Evolutionary conservation across 1,284 basidiomycete species (phyloP).

Genomic region (Cutaneotrichosporon sp.): DNA sequence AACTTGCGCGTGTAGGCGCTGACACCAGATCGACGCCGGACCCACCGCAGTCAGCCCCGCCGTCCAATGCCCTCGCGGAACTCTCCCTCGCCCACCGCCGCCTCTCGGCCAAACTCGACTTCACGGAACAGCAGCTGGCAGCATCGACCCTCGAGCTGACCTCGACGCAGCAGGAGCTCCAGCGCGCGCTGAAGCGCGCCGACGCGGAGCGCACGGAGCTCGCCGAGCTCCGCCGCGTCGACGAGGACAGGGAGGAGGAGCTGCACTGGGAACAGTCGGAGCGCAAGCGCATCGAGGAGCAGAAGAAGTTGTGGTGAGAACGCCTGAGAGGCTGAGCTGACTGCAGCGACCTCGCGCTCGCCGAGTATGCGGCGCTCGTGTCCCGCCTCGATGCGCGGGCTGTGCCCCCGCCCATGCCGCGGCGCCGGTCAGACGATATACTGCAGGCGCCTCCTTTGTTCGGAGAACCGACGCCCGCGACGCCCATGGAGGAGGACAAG

Average conservation of each 20-base stretch:
- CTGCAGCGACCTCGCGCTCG: constrained; percentile 40
- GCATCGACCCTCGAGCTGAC: constrained; percentile 45
- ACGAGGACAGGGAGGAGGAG: constrained; percentile 63
- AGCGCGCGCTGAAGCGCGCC: constrained; percentile 59
- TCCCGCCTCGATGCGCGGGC: constrained; percentile 37
- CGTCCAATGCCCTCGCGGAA: constrained; percentile 42
- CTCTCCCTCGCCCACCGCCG: constrained; percentile 48
- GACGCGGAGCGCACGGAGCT: constrained; percentile 34
- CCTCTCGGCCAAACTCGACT: constrained; percentile 45
- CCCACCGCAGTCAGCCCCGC: constrained; percentile 27
- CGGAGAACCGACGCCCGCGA: neutral
- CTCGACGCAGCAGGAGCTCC: constrained; percentile 55
- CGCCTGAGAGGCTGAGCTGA: constrained; percentile 4
- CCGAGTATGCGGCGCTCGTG: constrained; percentile 40
- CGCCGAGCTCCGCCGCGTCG: constrained; percentile 31
- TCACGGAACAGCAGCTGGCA: constrained; percentile 35
- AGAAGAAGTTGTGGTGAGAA: constrained; percentile 44
- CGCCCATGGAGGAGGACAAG: neutral
- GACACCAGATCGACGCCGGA: constrained; percentile 26
- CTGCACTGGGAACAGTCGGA: constrained; percentile 39
- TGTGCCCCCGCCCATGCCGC: constrained; percentile 32
- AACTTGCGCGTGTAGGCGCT: too few relatives aligned
- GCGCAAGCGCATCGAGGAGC: constrained; percentile 41
- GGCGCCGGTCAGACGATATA: constrained; percentile 16
- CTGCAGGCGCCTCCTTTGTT: constrained; percentile 20